Percentiles rank a stretch among this genome's conserved stretches.
phyloP scores from a whole-genome alignment of 345 rosid species.

The Passiflora organensis region DNA sequence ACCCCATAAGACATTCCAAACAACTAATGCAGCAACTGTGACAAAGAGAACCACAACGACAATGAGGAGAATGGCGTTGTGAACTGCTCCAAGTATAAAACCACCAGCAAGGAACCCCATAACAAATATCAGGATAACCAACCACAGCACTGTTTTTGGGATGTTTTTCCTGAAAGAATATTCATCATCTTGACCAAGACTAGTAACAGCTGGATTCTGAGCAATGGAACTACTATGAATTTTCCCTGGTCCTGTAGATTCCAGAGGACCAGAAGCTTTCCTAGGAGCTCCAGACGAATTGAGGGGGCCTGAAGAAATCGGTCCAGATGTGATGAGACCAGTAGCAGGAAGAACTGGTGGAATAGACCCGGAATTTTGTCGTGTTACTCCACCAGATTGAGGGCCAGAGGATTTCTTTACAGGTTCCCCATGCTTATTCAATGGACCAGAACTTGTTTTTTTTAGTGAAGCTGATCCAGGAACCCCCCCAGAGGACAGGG shows the following conservation, averaged over 20 bases:
- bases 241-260: slow-evolving; percentile 13
- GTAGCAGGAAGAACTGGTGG: slow-evolving; percentile 20
- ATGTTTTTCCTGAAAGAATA: slow-evolving; percentile 54
- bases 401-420: slow-evolving; percentile 22
- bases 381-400: slow-evolving; percentile 20
- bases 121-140: slow-evolving; percentile 55
- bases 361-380: slow-evolving; percentile 18
- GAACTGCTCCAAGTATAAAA: slow-evolving; percentile 76
- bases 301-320: slow-evolving; percentile 11
- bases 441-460: slow-evolving; percentile 17
- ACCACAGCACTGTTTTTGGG: slow-evolving; percentile 69
- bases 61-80: slow-evolving; percentile 66
- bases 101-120: slow-evolving; percentile 86
- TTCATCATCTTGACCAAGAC: slow-evolving; percentile 22
- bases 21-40: slow-evolving; percentile 47
- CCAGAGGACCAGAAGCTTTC: slow-evolving; percentile 22
- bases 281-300: slow-evolving; percentile 13
- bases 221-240: slow-evolving; percentile 2
- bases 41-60: slow-evolving; percentile 64
- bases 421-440: slow-evolving; percentile 22
- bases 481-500: slow-evolving; percentile 16
- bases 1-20: slow-evolving; percentile 75
- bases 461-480: slow-evolving; percentile 16
- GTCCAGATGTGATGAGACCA: slow-evolving; percentile 21
- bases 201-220: slow-evolving; percentile 16